Evolutionary conservation across 495 filamentous ascomycete genomes (phyloP), one percentile per base, ranked within the genome.

Genomic region (Lasiosphaeria hispida): DNA sequence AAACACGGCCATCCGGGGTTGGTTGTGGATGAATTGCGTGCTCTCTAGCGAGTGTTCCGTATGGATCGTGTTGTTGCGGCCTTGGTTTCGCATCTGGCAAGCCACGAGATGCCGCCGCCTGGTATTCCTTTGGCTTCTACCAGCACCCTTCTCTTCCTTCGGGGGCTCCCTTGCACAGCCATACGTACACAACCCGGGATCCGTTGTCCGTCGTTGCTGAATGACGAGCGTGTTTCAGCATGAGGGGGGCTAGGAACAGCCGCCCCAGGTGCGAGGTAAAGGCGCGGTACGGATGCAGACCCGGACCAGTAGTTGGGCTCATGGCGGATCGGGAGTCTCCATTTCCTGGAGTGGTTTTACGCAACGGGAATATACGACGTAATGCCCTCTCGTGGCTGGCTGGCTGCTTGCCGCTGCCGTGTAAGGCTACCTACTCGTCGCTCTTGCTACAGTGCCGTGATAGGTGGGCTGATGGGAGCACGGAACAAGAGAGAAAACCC

Each of bases 221-320:
- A 49, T 49, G 47, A 49, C 47, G 47, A 49, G 47, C 19, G 47
- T 49, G 47, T 49, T 49, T 49, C 47, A 49, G 47, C 19, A 33
- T 36, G 47, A 36, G 47, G 47, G 30, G 23, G 35, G 47, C 23
- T 3, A 36, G 23, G 23, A 4, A 49, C 33, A 23, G 45, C 17
- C 19, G 15, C 8, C 8, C 23, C 23, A 30, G 23, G 23, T 30
- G 23, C 5, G 23, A 30, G 23, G 23, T 30, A 5, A 30, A 2
- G 23, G 23, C 23, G 10, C 33, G 47, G 47, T 49, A 49, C 47
- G 47, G 47, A 49, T 30, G 10, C 15, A 19, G 23, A 49, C 11
- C 47, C 47, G 44, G 47, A 36, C 47, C 47, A 49, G 47, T 49
- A 13, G 11, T 19, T 19, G 47, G n/a, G 6, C 33, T 49, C 19